Base-by-base conservation (phyloP, 2,329 filamentous ascomycete genomes). In the Podosphaera fusca region DNA sequence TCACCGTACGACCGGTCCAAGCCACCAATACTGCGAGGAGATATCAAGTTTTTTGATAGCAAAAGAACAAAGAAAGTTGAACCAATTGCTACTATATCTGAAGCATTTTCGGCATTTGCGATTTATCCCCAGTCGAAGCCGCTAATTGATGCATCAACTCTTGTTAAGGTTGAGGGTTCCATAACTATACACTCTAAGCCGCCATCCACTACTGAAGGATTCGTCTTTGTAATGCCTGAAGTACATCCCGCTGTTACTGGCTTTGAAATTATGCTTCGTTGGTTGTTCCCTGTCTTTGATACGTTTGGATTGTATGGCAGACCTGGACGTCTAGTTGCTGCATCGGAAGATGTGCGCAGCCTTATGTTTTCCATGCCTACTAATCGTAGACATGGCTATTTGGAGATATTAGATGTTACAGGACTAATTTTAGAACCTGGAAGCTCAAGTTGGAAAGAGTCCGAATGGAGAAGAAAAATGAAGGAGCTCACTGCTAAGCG, bases 361-460 rank as follows among this genome's bases (percentile, higher is more conserved):
- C 75, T 98, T 61, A 98, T 98, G 92, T 98, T 96, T 69, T 92
- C 89, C 4, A 94, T 98, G 82, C 90, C 92, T 0, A 87, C 85
- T 63, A 81, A 92, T 63, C 81, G 82, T 56, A 79, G 85, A 61
- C 94, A 94, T 65, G 89, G 90, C 0, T 96, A 96, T 65, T 72
- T 98, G 33, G 92, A 96, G 65, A 81, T 88, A 40, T 71, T 89
- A 57, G 92, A 98, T 66, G 86, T 96, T 14, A 81, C 83, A 3
- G 77, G 77, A 56, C 72, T 96, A 47, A 88, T 98, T 60, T 76
- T 85, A 60, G 82, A 83, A 2, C 78, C 87, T 2, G 86, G 85
- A 29, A 94, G 84, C 68, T 72, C 78, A 29, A 73, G 70, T 31
- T 95, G 89, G 88, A 81, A 75, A 50, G 92, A 96, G 70, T 77